Evolutionary conservation across 2,329 filamentous ascomycete genomes (phyloP).

Genomic region (Pleoardoris graminearum): DNA sequence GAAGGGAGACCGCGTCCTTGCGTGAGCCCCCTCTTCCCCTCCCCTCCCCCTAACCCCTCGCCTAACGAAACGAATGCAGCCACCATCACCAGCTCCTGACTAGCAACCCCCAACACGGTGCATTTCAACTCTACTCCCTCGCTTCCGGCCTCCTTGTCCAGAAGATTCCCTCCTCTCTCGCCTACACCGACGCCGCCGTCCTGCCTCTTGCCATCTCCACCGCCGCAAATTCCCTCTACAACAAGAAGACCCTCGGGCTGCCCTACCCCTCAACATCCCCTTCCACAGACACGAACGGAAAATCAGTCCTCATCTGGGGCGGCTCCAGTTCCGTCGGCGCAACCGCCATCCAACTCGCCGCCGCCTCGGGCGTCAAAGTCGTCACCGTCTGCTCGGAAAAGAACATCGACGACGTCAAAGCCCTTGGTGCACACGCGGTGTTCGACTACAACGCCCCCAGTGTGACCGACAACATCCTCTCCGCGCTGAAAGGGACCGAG

Average conservation of each 20-base stretch:
- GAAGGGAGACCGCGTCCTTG: conserved; percentile 52
- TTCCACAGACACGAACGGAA: conserved; percentile 19
- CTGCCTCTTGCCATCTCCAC: conserved; percentile 52
- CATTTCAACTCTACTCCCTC: conserved; percentile 43
- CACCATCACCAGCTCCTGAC: conserved; percentile 32
- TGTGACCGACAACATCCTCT: conserved; percentile 45
- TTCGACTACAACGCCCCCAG: conserved; percentile 39
- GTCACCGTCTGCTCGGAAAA: conserved; percentile 44
- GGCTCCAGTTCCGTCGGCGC: conserved; percentile 51
- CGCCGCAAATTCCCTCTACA: conserved; percentile 50
- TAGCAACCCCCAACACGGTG: conserved; percentile 26
- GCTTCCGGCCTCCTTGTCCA: conserved; percentile 35
- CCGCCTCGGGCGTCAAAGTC: conserved; percentile 47
- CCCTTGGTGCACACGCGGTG: conserved; percentile 33
- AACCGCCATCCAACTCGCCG: conserved; percentile 50
- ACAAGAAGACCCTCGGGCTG: conserved; percentile 45
- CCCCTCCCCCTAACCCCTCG: background rate
- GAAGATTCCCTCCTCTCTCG: conserved; percentile 45
- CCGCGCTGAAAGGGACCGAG: conserved; percentile 46
- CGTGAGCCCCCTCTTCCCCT: conserved; percentile 18
- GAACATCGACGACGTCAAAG: conserved; percentile 34
- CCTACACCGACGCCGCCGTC: conserved; percentile 47
- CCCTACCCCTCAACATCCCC: conserved; percentile 42
- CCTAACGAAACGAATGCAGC: conserved; percentile 10
- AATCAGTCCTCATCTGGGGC: conserved; percentile 56